Percentiles rank a stretch among this genome's conserved stretches.
phyloP scores from a whole-genome alignment of 2,329 filamentous ascomycete genomes.

The Paramyrothecium roridum region DNA sequence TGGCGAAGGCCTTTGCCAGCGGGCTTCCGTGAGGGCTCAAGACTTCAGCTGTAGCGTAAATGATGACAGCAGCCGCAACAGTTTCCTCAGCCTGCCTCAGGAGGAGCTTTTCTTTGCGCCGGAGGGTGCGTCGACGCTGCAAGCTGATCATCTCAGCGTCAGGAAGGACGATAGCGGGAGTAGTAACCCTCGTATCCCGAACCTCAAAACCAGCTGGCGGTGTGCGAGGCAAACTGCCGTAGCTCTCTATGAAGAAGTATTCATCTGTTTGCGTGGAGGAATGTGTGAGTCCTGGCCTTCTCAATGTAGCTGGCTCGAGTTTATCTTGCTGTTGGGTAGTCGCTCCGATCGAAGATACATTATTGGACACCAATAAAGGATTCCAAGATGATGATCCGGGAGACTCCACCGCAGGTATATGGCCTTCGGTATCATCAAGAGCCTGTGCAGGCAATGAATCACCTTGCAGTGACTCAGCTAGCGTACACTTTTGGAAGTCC shows the following conservation, averaged over 20 bases:
- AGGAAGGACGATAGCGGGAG: slow-evolving; percentile 46
- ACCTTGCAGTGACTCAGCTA: no score
- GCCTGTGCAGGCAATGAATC: no score
- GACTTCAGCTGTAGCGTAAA: slow-evolving; percentile 48
- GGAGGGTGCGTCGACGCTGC: slow-evolving; percentile 40
- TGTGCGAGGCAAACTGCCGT: not conserved
- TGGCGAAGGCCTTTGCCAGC: slow-evolving; percentile 13
- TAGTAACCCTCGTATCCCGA: slow-evolving; percentile 28
- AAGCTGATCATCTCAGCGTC: slow-evolving; percentile 32
- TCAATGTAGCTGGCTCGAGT: not conserved
- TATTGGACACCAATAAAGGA: no score
- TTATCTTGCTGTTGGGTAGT: no score
- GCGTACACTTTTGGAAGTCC: no score
- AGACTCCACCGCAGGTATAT: no score
- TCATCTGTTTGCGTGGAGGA: slow-evolving; percentile 4
- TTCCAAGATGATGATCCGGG: no score
- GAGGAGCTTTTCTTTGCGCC: slow-evolving; percentile 41
- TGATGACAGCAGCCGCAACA: slow-evolving; percentile 50
- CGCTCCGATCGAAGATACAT: no score
- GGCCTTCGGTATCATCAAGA: no score
- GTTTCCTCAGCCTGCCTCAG: slow-evolving; percentile 48
- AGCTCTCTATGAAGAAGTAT: not conserved
- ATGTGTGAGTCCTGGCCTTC: not conserved
- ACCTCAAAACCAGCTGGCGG: slow-evolving; percentile 2
- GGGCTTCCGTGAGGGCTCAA: slow-evolving; percentile 39